phyloP scores from a whole-genome alignment of 768 basidiomycete species.

The Suillus tomentosus region DNA sequence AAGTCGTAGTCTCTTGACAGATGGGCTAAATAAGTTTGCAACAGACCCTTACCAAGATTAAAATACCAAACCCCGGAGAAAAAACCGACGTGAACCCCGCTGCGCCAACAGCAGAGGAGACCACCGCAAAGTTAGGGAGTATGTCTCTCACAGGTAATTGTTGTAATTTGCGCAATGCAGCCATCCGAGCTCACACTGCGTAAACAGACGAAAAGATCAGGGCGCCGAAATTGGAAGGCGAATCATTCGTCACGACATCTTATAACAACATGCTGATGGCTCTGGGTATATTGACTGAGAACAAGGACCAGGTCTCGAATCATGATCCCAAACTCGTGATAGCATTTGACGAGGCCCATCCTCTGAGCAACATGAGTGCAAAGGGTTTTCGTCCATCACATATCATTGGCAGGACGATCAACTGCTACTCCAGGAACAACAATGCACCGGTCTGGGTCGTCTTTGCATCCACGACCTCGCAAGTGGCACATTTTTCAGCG shows the following conservation, averaged over 20 bases:
- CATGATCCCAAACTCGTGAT: slow-evolving; percentile 3
- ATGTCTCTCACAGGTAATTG: background rate
- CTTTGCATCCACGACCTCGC: slow-evolving; percentile 9
- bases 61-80: background rate
- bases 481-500: slow-evolving; percentile 7
- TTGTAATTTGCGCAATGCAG: background rate
- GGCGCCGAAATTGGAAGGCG: background rate
- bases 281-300: too few species aligned
- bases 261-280: too few species aligned
- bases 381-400: background rate
- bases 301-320: too few species aligned
- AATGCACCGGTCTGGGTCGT: slow-evolving; percentile 6
- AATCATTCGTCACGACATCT: background rate
- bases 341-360: slow-evolving; percentile 2
- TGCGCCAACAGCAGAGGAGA: background rate
- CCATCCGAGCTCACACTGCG: background rate
- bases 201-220: background rate
- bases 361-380: background rate
- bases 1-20: background rate
- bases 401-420: background rate
- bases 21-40: background rate
- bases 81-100: background rate
- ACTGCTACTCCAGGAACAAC: background rate
- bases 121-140: background rate
- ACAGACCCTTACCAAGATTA: background rate